These are phyloP conservation scores for Reticulascus tulasneorum DNA, from an alignment of 2,329 filamentous ascomycete genomes.

Conservation along the genomic window DNA sequence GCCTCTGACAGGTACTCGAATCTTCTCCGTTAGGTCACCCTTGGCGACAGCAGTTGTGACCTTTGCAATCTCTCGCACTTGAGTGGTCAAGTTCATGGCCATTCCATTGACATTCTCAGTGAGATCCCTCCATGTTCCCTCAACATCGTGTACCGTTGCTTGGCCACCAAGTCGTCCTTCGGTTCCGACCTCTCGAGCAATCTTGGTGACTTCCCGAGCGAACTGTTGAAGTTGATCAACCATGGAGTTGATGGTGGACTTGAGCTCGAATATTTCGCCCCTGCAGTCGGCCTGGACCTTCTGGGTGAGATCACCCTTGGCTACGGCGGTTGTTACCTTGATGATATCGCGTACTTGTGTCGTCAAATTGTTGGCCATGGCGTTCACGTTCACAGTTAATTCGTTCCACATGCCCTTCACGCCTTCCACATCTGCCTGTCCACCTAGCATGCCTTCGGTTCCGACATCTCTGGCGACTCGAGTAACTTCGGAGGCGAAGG, in stretches of 20 bases:
- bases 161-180: slow-evolving; percentile 93
- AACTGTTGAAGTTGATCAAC: slow-evolving; percentile 97
- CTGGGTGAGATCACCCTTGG: slow-evolving; percentile 87
- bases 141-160: slow-evolving; percentile 91
- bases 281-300: slow-evolving; percentile 92
- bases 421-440: slow-evolving; percentile 77
- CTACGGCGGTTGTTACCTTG: slow-evolving; percentile 68
- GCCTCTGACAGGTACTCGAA: slow-evolving; percentile 86
- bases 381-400: slow-evolving; percentile 79
- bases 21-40: slow-evolving; percentile 93
- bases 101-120: slow-evolving; percentile 97
- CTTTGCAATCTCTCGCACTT: slow-evolving; percentile 95
- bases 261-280: slow-evolving; percentile 90
- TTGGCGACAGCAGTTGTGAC: slow-evolving; percentile 94
- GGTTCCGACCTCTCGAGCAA: slow-evolving; percentile 93
- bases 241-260: slow-evolving; percentile 99
- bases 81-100: slow-evolving; percentile 96
- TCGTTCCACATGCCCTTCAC: slow-evolving; percentile 90
- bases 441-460: slow-evolving; percentile 77
- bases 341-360: slow-evolving; percentile 95
- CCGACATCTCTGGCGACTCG: slow-evolving; percentile 80
- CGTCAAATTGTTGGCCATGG: slow-evolving; percentile 83
- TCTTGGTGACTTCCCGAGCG: slow-evolving; percentile 92
- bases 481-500: slow-evolving; percentile 80
- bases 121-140: slow-evolving; percentile 94